Conservation (phyloP, 176 grass and related monocot genomes). For the Avena atlantica region DNA sequence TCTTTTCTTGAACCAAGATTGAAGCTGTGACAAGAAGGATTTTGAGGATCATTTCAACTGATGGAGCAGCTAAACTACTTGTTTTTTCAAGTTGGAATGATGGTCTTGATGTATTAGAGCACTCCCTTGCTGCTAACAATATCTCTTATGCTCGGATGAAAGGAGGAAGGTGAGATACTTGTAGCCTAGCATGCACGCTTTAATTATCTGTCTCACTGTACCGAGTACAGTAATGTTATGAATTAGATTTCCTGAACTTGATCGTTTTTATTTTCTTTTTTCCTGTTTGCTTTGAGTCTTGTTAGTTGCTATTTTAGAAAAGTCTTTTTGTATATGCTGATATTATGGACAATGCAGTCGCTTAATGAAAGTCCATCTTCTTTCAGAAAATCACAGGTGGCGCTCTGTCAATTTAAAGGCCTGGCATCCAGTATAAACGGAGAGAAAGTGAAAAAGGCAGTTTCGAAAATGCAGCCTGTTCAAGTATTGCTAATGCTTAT, state of each 20-base stretch:
- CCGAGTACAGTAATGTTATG: slow-evolving; percentile 29
- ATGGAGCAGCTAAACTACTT: slow-evolving; percentile 77
- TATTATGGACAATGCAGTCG: slow-evolving; percentile 33
- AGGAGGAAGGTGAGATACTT: slow-evolving; percentile 82
- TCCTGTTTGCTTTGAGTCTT: slow-evolving; percentile 28
- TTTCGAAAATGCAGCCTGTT: slow-evolving; percentile 44
- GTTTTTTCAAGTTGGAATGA: slow-evolving; percentile 99
- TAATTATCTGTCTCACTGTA: background rate
- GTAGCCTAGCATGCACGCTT: background rate
- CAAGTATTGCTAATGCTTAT: slow-evolving; percentile 95
- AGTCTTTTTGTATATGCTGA: slow-evolving; percentile 28
- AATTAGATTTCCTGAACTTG: slow-evolving; percentile 18
- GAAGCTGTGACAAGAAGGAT: slow-evolving; percentile 95
- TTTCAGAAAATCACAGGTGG: slow-evolving; percentile 85
- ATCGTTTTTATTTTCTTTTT: background rate
- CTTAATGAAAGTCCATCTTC: slow-evolving; percentile 21
- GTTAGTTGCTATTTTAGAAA: slow-evolving; percentile 13
- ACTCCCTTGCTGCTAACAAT: slow-evolving; percentile 76
- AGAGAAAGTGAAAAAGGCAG: slow-evolving; percentile 42
- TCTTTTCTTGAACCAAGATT: slow-evolving; percentile 55
- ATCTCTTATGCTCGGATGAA: slow-evolving; percentile 92
- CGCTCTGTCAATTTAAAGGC: slow-evolving; percentile 89
- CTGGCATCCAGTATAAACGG: slow-evolving; percentile 41
- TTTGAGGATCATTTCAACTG: slow-evolving; percentile 71
- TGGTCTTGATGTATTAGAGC: slow-evolving; percentile 87